Conservation (phyloP, 441 rosid genomes). For the Mallotus japonicus region DNA sequence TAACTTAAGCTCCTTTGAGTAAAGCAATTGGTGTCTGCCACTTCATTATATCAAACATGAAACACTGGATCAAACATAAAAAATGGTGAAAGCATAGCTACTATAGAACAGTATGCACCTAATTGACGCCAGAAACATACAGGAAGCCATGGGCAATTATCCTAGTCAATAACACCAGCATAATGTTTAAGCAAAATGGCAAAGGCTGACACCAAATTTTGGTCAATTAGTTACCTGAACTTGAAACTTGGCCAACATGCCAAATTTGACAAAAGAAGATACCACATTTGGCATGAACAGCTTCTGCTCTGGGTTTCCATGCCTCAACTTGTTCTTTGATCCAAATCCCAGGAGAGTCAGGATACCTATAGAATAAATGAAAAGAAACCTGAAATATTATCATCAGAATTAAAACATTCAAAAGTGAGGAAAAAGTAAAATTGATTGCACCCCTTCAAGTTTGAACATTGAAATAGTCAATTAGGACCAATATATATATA, state of each 20-base stretch:
- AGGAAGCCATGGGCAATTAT: no score
- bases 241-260: constrained; percentile 82
- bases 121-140: no score
- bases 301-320: constrained; percentile 72
- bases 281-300: constrained; percentile 66
- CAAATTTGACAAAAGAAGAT: constrained; percentile 66
- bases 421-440: background rate
- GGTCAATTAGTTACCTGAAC: constrained; percentile 34
- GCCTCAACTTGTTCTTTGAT: constrained; percentile 65
- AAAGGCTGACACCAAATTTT: no score
- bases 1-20: no score
- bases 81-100: no score
- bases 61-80: no score
- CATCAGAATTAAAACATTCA: background rate
- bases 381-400: background rate
- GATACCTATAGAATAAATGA: constrained; percentile 38
- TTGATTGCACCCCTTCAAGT: background rate
- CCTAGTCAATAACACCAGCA: no score
- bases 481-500: no score
- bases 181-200: no score
- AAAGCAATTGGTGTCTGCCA: no score
- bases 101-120: no score
- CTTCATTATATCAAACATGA: no score
- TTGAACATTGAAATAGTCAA: constrained; percentile 35
- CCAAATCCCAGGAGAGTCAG: constrained; percentile 71